Evolutionary conservation across 805 yeast genomes (phyloP), one percentile per base, ranked within the genome.

Genomic region (Cyberlindnera galapagoensis): DNA sequence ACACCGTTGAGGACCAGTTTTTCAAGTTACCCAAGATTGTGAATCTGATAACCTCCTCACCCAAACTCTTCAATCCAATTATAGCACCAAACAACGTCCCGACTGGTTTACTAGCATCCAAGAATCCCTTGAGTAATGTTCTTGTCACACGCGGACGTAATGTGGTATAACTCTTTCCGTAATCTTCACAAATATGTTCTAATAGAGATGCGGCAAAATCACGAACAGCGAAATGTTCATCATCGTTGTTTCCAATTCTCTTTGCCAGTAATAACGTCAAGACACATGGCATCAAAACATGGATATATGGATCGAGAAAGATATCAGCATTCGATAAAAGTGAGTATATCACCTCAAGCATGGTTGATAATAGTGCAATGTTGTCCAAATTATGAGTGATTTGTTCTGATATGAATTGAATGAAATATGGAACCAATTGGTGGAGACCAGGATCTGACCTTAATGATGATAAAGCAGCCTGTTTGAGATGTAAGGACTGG

Each of bases 201-300:
- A 92, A 65, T 39, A 92, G 64, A 22, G 87, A 74, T 1, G 95
- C 86, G 2, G 97, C 88, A 52, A 85, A 80, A 49, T 84, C 95
- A 42, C 99, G 73, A 5, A 90, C 78, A 7, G 81, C 85, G 26
- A 46, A 39, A 26, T 46, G 51, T 9, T 47, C 48, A 26, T 65
- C 54, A 23, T 61, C 62, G 33, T 41, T 51, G 18, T 36, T 24
- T 4, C 97, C 97, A n/a, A 90, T 71, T 39, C 84, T 74, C 50
- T 87, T 87, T 2, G 97, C 97, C 30, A 92, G 68, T 26, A 92
- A 67, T 14, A 90, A 67, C 0, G 99, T 92, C 44, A 92, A 67
- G 21, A 92, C 80, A 39, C 96, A 85, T n/a, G 99, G 98, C 84
- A 92, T 86, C 46, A 92, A 63, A 1, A 95, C 90, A 61, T 94